Conservation (phyloP, 108 stramenopile species). For the Craspedostauros australis region DNA sequence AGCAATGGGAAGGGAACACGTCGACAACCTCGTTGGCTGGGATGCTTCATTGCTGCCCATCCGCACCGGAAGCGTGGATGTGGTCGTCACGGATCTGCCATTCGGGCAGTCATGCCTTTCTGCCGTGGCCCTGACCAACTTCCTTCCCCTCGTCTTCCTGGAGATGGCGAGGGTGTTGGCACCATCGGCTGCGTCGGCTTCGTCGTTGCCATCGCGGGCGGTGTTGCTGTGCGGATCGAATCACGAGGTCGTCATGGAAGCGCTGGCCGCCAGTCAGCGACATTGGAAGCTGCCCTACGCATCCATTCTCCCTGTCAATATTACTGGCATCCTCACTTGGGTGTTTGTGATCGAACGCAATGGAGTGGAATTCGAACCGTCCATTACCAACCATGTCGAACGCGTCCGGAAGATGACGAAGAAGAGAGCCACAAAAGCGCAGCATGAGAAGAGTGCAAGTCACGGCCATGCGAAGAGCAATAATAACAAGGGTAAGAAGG, state of each 20-base stretch:
- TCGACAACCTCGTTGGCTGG: slow-evolving; percentile 28
- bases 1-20: neutral
- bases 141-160: slow-evolving; percentile 44
- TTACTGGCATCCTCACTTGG: slow-evolving; percentile 62
- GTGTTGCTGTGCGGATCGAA: slow-evolving; percentile 52
- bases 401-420: slow-evolving; percentile 10
- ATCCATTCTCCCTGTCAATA: slow-evolving; percentile 52
- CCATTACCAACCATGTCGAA: neutral
- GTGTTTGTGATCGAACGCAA: slow-evolving; percentile 26
- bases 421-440: slow-evolving; percentile 5
- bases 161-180: slow-evolving; percentile 50
- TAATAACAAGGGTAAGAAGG: no score
- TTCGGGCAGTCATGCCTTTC: slow-evolving; percentile 60
- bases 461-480: neutral
- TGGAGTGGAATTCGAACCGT: neutral
- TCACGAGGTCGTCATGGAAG: no score
- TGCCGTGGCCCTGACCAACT: slow-evolving; percentile 20
- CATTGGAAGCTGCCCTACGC: slow-evolving; percentile 31
- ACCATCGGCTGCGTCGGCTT: slow-evolving; percentile 28
- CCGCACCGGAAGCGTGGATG: slow-evolving; percentile 44
- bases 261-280: no score
- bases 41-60: slow-evolving; percentile 55
- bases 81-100: slow-evolving; percentile 54
- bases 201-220: no score
- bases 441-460: slow-evolving; percentile 7